These are phyloP conservation scores for Ampelomyces quisqualis DNA, from an alignment of 2,329 filamentous ascomycete genomes.

Conservation along the genomic window DNA sequence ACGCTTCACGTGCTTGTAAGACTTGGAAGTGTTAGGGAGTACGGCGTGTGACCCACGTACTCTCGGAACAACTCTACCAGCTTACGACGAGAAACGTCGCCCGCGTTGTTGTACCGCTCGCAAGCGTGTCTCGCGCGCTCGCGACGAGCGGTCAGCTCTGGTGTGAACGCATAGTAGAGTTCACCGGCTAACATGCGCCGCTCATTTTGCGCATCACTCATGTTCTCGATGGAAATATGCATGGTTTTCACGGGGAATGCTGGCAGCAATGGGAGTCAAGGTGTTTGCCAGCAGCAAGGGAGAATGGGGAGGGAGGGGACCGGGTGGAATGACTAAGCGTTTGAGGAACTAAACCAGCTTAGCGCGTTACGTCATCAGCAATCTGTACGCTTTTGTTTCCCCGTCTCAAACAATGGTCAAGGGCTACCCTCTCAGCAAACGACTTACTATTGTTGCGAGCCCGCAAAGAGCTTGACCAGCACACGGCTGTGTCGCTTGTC, in stretches of 20 bases:
- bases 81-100: conserved; percentile 60
- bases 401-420: conserved; percentile 4
- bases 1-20: conserved; percentile 54
- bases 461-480: conserved; percentile 1
- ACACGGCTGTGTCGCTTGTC: neutral
- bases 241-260: neutral
- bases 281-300: too few species aligned
- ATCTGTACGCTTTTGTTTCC: too few species aligned
- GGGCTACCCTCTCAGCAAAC: conserved; percentile 3
- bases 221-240: conserved; percentile 17
- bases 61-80: conserved; percentile 69
- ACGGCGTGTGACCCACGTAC: too few species aligned
- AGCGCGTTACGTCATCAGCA: too few species aligned
- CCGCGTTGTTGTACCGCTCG: conserved; percentile 63
- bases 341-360: too few species aligned
- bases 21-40: too few species aligned
- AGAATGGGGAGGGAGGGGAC: too few species aligned
- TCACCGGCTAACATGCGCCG: conserved; percentile 64
- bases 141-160: conserved; percentile 66
- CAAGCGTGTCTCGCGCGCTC: conserved; percentile 62
- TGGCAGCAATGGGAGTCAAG: too few species aligned
- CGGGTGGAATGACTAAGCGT: too few species aligned
- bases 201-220: conserved; percentile 38
- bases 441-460: conserved; percentile 9
- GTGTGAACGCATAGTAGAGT: conserved; percentile 72